Evolutionary conservation across 352 stramenopile genomes (phyloP), one percentile per base, ranked within the genome.

Genomic region (Plasmopara halstedii): DNA sequence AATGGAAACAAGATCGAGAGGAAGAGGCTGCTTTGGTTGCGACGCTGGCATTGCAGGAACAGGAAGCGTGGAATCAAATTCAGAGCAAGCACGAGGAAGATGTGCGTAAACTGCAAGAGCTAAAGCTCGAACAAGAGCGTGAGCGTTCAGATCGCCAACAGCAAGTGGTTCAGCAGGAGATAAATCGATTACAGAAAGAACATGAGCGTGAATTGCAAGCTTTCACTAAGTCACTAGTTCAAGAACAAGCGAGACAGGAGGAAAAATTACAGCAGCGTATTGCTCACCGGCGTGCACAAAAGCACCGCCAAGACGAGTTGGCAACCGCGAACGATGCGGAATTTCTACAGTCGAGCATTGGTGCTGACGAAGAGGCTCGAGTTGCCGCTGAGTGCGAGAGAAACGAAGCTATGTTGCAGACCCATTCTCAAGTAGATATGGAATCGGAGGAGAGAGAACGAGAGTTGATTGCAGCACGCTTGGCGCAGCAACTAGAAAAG

Each of bases 201-300:
- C 74, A 89, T 32, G 74, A 78, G 41, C 51, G 57, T n/a, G 77
- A 89, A 19, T 55, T 79, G 33, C 53, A 51, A 14, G 52, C 45
- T 5, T 42, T 89, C 10, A 59, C 67, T 13, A 42, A 51, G 0
- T 81, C 77, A 3, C 46, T 88, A 14, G 48, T 65, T 7, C 63
- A 60, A 4, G 78, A 90, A 17, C 74, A 83, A 25, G 62, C 64
- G 26, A 62, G 70, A 11, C 77, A 87, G 42, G 77, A 88, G 48
- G 54, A 73, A 25, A 82, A 80, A 32, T 54, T 89, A 15, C 68
- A 86, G 33, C 69, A 81, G 39, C 74, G 74, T 11, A 84, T 86
- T 22, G 58, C 59, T 10, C 62, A 71, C 44, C 57, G 74, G 7
- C 62, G 70, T 25, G 67, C 73, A 10, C 61, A 62, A 10, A 84